These are phyloP conservation scores for Fusarium pseudonygamai DNA, from an alignment of 2,329 filamentous ascomycete species.

Conservation along the genomic window DNA sequence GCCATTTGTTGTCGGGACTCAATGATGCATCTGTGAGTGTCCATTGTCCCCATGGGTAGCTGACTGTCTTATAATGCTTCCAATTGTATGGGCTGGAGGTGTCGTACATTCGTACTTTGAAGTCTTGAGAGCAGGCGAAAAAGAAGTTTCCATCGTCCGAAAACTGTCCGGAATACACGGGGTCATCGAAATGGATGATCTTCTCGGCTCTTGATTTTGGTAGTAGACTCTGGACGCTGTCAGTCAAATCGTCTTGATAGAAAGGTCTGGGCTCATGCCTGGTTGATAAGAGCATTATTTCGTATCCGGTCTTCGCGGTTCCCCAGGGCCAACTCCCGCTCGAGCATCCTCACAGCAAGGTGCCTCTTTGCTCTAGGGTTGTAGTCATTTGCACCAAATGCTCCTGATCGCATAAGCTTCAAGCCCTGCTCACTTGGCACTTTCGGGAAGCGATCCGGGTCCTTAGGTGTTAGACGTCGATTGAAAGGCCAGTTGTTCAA, in stretches of 20 bases:
- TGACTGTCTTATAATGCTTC: slow-evolving; percentile 93
- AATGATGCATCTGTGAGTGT: slow-evolving; percentile 94
- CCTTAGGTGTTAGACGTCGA: slow-evolving; percentile 53
- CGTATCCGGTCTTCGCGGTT: slow-evolving; percentile 66
- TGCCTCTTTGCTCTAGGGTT: slow-evolving; percentile 65
- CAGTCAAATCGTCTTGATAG: background rate
- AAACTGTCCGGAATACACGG: slow-evolving; percentile 95
- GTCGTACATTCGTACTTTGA: slow-evolving; percentile 96
- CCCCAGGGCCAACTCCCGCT: slow-evolving; percentile 82
- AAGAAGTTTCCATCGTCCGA: slow-evolving; percentile 98
- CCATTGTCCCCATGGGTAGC: slow-evolving; percentile 90
- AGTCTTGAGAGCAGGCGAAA: slow-evolving; percentile 91
- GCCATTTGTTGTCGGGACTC: slow-evolving; percentile 88
- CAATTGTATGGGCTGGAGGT: slow-evolving; percentile 95
- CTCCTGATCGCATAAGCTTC: slow-evolving; percentile 82
- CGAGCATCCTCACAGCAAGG: slow-evolving; percentile 76
- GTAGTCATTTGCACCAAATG: slow-evolving; percentile 76
- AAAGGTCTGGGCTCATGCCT: slow-evolving; percentile 56
- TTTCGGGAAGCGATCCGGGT: slow-evolving; percentile 76
- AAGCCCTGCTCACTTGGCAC: slow-evolving; percentile 82
- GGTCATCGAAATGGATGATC: slow-evolving; percentile 85
- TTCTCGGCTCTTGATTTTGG: slow-evolving; percentile 82
- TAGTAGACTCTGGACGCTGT: slow-evolving; percentile 69
- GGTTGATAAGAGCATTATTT: slow-evolving; percentile 73
- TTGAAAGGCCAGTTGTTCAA: slow-evolving; percentile 57